phyloP scores from a whole-genome alignment of 306 rosid genomes.

The Prunus armeniaca region DNA sequence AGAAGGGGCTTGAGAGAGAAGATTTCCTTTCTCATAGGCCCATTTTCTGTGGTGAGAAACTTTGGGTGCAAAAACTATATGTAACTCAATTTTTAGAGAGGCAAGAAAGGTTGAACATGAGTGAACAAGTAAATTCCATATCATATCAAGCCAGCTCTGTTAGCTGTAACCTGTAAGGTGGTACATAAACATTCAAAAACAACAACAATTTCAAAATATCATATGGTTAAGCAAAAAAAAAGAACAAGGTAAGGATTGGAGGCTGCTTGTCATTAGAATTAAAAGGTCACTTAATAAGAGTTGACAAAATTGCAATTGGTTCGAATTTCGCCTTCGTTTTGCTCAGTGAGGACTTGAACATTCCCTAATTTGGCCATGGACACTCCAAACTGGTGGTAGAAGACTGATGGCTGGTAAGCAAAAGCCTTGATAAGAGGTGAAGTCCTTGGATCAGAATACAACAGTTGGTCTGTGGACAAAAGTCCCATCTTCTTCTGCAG shows the following conservation, averaged over 20 bases:
- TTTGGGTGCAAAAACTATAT: too few relatives aligned
- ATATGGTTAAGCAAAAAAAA: neutral
- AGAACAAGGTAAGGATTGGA: neutral
- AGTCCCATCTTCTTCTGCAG: conserved; percentile 66
- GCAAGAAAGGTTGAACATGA: neutral
- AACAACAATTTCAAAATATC: neutral
- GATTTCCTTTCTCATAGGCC: neutral
- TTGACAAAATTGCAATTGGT: conserved; percentile 72
- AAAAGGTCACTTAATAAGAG: conserved; percentile 24
- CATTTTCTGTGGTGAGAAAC: neutral
- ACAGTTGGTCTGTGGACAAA: conserved; percentile 50
- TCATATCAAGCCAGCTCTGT: neutral
- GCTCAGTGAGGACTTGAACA: conserved; percentile 51
- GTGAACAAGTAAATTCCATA: neutral
- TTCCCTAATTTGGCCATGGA: conserved; percentile 82
- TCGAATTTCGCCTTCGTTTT: conserved; percentile 67
- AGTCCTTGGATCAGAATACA: conserved; percentile 66
- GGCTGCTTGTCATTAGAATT: neutral
- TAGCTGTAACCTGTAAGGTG: neutral
- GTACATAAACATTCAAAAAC: neutral
- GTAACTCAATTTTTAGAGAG: too few relatives aligned
- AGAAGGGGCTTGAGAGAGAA: neutral
- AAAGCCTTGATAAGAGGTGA: conserved; percentile 52
- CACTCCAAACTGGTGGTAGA: conserved; percentile 56
- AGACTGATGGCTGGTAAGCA: conserved; percentile 26